Conservation (phyloP, 2,329 filamentous ascomycete genomes). For the Pseudogymnoascus sp. region DNA sequence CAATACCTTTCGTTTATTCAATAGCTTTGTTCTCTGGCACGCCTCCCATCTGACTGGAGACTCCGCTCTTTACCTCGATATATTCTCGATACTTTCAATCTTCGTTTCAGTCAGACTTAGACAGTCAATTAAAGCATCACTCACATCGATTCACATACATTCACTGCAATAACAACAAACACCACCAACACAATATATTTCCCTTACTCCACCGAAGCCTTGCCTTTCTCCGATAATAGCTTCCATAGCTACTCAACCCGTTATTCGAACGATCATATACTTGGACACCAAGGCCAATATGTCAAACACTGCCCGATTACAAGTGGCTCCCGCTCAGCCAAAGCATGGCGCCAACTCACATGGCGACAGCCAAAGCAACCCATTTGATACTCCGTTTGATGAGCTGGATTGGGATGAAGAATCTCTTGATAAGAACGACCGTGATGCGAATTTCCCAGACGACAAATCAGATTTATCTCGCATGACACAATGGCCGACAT, state of each 20-base stretch:
- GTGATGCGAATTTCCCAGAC: not conserved
- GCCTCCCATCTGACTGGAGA: not conserved
- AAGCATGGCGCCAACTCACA: not conserved
- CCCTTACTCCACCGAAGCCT: not conserved
- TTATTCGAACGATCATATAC: not conserved
- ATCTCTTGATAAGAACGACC: slow-evolving; percentile 19
- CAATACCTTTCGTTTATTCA: slow-evolving; percentile 5
- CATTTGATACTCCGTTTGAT: slow-evolving; percentile 20
- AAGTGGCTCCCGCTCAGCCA: not conserved
- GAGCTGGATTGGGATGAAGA: slow-evolving; percentile 17
- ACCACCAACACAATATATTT: not conserved
- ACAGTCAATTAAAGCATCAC: slow-evolving; percentile 7
- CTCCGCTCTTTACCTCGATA: not conserved
- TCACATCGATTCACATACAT: not conserved
- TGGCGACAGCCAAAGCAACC: slow-evolving; percentile 14
- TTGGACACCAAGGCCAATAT: not conserved
- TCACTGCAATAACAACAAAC: not conserved
- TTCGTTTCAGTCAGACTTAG: slow-evolving; percentile 1
- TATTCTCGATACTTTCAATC: slow-evolving; percentile 1
- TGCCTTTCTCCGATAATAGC: not conserved
- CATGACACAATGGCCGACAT: slow-evolving; percentile 20
- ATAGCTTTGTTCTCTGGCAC: slow-evolving; percentile 4
- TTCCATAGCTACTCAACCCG: not conserved
- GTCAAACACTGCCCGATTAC: not conserved
- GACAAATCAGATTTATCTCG: slow-evolving; percentile 4